Base-by-base conservation (phyloP, 2,329 filamentous ascomycete genomes). In the Diaporthe destruens region DNA sequence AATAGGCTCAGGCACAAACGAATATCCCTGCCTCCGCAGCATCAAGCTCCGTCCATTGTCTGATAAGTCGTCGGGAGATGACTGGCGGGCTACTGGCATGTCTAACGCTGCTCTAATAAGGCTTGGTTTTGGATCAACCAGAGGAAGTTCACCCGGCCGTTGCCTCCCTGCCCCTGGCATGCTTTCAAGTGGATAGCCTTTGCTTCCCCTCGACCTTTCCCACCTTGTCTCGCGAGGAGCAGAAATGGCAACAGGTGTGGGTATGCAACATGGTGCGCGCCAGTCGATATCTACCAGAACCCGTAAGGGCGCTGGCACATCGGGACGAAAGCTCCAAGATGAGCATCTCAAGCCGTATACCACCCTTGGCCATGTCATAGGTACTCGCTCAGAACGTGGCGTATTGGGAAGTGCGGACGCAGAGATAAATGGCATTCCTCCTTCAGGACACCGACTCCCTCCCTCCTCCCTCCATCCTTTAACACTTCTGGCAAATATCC, bases 11-110 rank as follows among this genome's bases (percentile, higher is more conserved):
- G 55, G 47, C 51, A 57, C 44, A 54, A 8, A 25, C 36, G 55
- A 53, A 42, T 54, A 61, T 61, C 55, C 56, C 61, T 69, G 65
- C 51, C 44, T 69, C 65, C 71, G 34, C 51, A 68, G 47, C 59
- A 36, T 57, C 55, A 29, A 16, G 71, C 56, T 72, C 63, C 63
- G 20, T 73, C n/a, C 11, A 54, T 34, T 18, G 57, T 32, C 36
- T 65, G 74, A 75, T 75, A 75, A 75, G 71, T 73, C 42, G 56
- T 74, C 57, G 74, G 61, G 44, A 74, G 71, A 55, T 75, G 47
- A 75, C 69, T 75, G 74, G 72, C 57, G 68, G 69, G 39, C 68
- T 25, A 20, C 12, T 11, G 36, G 42, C 6, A n/a, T 39, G 42
- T 69, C 53, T 36, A 39, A 63, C 18, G 25, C 55, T 49, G 63